Percentiles rank a stretch among this genome's conserved stretches.
Evolutionary conservation across 2,329 filamentous ascomycete genomes (phyloP).

Genomic region (Epichloe gansuensis): DNA sequence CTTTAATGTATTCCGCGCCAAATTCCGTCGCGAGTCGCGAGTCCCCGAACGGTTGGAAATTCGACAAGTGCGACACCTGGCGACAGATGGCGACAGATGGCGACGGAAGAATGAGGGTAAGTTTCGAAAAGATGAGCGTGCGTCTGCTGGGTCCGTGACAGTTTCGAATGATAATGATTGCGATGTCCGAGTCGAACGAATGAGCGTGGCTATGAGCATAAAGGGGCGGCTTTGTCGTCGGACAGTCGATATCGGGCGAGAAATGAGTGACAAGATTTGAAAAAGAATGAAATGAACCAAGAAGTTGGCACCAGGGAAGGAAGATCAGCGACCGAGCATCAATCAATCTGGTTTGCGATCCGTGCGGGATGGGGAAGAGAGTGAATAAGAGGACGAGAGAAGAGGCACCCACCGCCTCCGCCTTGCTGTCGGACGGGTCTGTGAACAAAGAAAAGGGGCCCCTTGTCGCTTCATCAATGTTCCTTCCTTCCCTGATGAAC

Average conservation of each 20-base stretch:
- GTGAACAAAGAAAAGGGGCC: neutral
- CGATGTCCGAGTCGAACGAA: neutral
- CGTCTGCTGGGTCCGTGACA: neutral
- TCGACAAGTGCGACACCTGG: conserved; percentile 1
- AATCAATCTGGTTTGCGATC: conserved; percentile 1
- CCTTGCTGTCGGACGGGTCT: neutral
- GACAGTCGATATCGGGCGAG: neutral
- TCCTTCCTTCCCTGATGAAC: neutral
- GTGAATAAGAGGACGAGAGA: neutral
- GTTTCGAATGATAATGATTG: neutral
- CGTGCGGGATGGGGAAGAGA: neutral
- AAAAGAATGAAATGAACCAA: neutral
- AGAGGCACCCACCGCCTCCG: neutral
- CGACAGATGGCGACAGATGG: neutral
- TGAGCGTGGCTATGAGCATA: neutral
- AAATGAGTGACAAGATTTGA: conserved; percentile 1
- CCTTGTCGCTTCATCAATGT: neutral
- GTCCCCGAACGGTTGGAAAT: neutral
- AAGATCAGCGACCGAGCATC: neutral
- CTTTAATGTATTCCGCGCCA: neutral
- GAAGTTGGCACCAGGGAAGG: neutral
- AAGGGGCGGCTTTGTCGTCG: neutral
- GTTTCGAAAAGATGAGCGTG: neutral
- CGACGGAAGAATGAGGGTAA: neutral
- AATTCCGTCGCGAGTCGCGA: neutral